These are phyloP conservation scores for Neopestalotiopsis clavispora DNA, from an alignment of 2,329 filamentous ascomycete genomes.

Conservation along the genomic window DNA sequence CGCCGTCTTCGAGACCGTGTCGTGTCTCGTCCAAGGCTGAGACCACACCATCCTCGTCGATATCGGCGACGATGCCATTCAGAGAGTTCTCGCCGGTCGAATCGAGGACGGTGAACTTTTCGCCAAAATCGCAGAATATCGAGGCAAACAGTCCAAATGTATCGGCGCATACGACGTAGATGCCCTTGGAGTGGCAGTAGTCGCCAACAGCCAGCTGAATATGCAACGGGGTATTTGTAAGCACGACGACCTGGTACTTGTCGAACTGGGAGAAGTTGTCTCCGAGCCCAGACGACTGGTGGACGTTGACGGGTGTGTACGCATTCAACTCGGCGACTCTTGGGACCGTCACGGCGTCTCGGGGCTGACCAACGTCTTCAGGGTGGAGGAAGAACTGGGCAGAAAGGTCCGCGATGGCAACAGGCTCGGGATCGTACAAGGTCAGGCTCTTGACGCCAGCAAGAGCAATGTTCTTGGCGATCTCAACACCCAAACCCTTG, in stretches of 20 bases:
- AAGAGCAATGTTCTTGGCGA: conserved; percentile 97
- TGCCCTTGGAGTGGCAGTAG: conserved; percentile 92
- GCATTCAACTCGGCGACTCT: conserved; percentile 94
- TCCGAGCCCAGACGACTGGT: conserved; percentile 68
- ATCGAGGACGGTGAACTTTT: conserved; percentile 90
- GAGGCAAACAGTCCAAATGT: conserved; percentile 94
- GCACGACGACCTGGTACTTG: conserved; percentile 89
- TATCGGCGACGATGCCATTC: conserved; percentile 86
- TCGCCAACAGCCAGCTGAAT: conserved; percentile 86
- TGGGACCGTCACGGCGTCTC: conserved; percentile 84
- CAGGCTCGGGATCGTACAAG: conserved; percentile 86
- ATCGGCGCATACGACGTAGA: conserved; percentile 86
- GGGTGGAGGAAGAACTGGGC: conserved; percentile 95
- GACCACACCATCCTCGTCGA: conserved; percentile 88
- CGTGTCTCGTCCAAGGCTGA: conserved; percentile 93
- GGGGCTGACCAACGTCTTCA: conserved; percentile 88
- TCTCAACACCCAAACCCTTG: conserved; percentile 94
- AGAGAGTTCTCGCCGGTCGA: conserved; percentile 87
- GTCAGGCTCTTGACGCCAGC: conserved; percentile 98
- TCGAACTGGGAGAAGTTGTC: conserved; percentile 82
- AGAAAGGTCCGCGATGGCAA: conserved; percentile 86
- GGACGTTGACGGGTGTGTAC: conserved; percentile 88
- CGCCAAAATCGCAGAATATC: conserved; percentile 96
- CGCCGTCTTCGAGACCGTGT: conserved; percentile 94
- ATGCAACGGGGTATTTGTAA: conserved; percentile 82